Evolutionary conservation across 2,329 filamentous ascomycete species (phyloP).

Genomic region (Neoarthrinium moseri): DNA sequence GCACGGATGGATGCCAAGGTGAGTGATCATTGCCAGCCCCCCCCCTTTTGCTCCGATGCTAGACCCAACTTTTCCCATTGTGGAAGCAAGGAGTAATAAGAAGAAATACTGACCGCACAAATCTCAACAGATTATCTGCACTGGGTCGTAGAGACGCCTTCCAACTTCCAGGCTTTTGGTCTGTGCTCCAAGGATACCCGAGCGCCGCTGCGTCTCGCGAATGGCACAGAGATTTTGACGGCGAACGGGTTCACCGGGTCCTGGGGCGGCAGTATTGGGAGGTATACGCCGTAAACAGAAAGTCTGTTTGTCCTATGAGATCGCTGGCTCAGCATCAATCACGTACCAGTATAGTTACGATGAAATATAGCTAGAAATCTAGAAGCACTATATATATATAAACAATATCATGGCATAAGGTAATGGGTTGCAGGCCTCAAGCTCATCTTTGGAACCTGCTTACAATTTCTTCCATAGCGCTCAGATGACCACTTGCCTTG

Average conservation of each 20-base stretch:
- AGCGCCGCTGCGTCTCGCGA: constrained; percentile 32
- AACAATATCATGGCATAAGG: no score
- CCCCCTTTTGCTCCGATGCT: background rate
- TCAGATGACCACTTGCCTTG: no score
- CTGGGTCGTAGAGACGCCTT: constrained; percentile 35
- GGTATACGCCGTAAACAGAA: constrained; percentile 30
- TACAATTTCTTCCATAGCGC: no score
- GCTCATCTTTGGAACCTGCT: no score
- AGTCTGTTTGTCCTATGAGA: background rate
- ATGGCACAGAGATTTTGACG: constrained; percentile 31
- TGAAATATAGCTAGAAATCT: no score
- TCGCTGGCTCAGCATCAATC: background rate
- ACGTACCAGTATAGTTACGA: no score
- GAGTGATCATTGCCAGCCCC: constrained; percentile 15
- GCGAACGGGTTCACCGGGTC: constrained; percentile 32
- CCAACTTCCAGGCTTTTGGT: constrained; percentile 39
- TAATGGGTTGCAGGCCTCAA: no score
- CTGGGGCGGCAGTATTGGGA: constrained; percentile 37
- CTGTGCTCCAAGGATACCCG: constrained; percentile 38
- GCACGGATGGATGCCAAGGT: constrained; percentile 33
- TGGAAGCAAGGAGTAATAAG: no score
- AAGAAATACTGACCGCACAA: constrained; percentile 14
- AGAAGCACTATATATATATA: no score
- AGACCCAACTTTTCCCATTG: background rate
- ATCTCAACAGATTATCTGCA: constrained; percentile 32